Percentiles rank a stretch among this genome's conserved stretches.
Conservation (phyloP, 106 monocot genomes). For the Acorus calamus region DNA sequence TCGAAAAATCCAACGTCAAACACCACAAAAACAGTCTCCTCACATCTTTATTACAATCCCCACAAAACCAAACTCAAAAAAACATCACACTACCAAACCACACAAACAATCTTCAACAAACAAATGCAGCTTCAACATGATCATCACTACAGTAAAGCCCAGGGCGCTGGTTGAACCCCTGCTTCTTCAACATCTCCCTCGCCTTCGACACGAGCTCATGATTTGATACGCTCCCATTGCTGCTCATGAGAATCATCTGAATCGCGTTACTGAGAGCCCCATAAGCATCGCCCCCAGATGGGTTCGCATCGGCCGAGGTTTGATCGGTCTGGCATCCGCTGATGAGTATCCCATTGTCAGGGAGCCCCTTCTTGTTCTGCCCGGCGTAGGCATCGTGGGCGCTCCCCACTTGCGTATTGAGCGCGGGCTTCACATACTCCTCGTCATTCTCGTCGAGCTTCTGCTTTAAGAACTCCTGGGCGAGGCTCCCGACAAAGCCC, state of each 20-base stretch:
- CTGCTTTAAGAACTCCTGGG: conserved; percentile 60
- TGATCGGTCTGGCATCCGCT: conserved; percentile 93
- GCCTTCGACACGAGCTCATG: conserved; percentile 58
- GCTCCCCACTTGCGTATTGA: conserved; percentile 40
- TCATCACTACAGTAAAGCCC: conserved; percentile 87
- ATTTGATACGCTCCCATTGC: conserved; percentile 43
- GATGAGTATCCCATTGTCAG: conserved; percentile 66
- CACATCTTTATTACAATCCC: too few relatives aligned
- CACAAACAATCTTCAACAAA: conserved; percentile 35
- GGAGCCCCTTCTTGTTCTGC: conserved; percentile 31
- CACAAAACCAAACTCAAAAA: too few relatives aligned
- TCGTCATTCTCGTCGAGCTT: conserved; percentile 67
- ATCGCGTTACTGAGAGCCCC: conserved; percentile 93
- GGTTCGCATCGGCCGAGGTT: conserved; percentile 80
- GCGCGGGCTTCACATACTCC: conserved; percentile 44
- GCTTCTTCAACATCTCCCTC: conserved; percentile 40
- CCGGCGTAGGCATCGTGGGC: conserved; percentile 68
- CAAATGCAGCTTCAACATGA: conserved; percentile 46
- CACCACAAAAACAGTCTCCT: too few relatives aligned
- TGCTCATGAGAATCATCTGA: conserved; percentile 53
- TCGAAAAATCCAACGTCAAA: too few relatives aligned
- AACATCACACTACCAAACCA: too few relatives aligned
- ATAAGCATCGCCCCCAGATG: conserved; percentile 37
- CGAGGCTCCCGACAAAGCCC: conserved; percentile 63
- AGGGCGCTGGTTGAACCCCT: conserved; percentile 67